These are phyloP conservation scores for Ceratocystis smalleyi DNA, from an alignment of 2,329 filamentous ascomycete species.

Conservation along the genomic window DNA sequence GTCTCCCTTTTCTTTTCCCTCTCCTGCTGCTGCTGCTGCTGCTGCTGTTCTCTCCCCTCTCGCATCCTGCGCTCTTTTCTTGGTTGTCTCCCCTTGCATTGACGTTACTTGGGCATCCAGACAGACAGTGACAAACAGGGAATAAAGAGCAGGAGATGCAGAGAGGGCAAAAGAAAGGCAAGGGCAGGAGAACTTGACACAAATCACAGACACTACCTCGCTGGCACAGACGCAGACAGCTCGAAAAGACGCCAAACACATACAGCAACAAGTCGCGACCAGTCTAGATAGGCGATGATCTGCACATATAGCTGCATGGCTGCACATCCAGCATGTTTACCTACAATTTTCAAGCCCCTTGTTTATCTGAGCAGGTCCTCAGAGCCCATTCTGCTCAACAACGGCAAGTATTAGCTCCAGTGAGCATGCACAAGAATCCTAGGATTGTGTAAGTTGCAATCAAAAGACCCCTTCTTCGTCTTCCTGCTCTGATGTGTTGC, in stretches of 20 bases:
- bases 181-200: neutral
- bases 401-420: neutral
- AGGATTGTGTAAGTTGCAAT: neutral
- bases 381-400: neutral
- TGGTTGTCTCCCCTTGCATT: neutral
- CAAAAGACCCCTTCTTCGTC: neutral
- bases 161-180: neutral
- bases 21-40: too few relatives aligned
- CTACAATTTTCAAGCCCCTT: neutral
- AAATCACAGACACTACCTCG: neutral
- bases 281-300: neutral
- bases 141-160: neutral
- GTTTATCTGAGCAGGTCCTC: neutral
- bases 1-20: neutral
- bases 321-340: neutral
- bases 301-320: neutral
- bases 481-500: neutral
- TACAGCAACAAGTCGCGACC: neutral
- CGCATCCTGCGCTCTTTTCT: neutral
- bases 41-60: neutral
- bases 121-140: neutral
- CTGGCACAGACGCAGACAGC: neutral
- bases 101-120: neutral
- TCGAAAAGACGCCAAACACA: neutral
- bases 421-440: neutral